Evolutionary conservation across 176 grass and related monocot species (phyloP).

Genomic region (Eremochloa ophiuroides): DNA sequence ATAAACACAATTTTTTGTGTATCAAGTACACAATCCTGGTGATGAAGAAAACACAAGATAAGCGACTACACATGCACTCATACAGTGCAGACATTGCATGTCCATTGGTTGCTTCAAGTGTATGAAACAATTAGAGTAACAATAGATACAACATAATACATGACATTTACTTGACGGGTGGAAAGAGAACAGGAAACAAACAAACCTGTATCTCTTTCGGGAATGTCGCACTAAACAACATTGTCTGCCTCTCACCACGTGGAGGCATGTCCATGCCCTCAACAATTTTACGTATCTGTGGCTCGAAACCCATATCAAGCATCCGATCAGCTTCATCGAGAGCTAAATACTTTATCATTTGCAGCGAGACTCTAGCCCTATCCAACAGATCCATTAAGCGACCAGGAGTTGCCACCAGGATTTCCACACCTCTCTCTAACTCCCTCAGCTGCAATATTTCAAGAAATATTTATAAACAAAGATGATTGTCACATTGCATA

Average conservation of each 20-base stretch:
- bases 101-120: not conserved
- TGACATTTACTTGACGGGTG: not conserved
- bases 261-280: constrained; percentile 98
- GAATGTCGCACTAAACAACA: constrained; percentile 98
- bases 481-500: not conserved
- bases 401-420: constrained; percentile 96
- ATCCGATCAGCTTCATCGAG: constrained; percentile 98
- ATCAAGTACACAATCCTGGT: not conserved
- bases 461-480: not conserved
- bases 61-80: not conserved
- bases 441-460: constrained; percentile 66
- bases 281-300: constrained; percentile 96
- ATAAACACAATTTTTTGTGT: not conserved
- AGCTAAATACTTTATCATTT: constrained; percentile 71
- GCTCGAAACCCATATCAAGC: constrained; percentile 99
- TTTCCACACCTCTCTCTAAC: constrained; percentile 90
- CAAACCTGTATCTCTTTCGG: constrained; percentile 93
- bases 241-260: constrained; percentile 81
- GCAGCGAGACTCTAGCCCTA: constrained; percentile 89
- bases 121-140: not conserved
- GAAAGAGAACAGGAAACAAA: not conserved
- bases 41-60: not conserved
- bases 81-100: not conserved
- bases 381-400: constrained; percentile 93
- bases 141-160: not conserved